Percentiles rank a stretch among this genome's conserved stretches.
Conservation (phyloP, 1,284 basidiomycete genomes). For the Crepidotus sp. region DNA sequence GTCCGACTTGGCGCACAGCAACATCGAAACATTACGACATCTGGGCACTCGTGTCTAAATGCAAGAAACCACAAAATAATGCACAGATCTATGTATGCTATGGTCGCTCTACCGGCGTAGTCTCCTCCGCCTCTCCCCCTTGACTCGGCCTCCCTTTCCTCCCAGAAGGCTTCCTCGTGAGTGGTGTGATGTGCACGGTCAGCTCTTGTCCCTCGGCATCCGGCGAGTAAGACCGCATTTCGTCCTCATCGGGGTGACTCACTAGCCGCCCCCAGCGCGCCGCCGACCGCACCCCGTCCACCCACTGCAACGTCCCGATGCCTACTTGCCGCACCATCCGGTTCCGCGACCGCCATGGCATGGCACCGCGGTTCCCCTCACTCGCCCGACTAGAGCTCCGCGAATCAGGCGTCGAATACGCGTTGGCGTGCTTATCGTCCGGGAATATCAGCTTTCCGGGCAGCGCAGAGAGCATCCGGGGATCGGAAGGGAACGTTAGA, state of each 20-base stretch:
- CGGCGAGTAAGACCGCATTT: constrained; percentile 17
- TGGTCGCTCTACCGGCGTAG: constrained; percentile 27
- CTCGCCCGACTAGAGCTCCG: constrained; percentile 33
- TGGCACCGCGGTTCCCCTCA: constrained; percentile 30
- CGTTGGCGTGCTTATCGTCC: constrained; percentile 28
- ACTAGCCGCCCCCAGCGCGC: constrained; percentile 34
- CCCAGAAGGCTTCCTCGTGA: constrained; percentile 60
- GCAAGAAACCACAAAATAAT: constrained; percentile 8
- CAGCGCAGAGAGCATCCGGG: constrained; percentile 65
- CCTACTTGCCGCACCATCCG: constrained; percentile 53
- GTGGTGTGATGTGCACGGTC: constrained; percentile 40
- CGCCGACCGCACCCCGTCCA: constrained; percentile 54
- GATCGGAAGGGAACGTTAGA: constrained; percentile 73
- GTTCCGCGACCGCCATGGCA: constrained; percentile 50
- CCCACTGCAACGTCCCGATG: constrained; percentile 50
- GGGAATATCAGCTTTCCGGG: constrained; percentile 38
- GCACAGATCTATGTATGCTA: constrained; percentile 13
- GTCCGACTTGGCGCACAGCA: neutral
- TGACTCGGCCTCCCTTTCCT: constrained; percentile 46
- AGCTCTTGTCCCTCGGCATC: constrained; percentile 20
- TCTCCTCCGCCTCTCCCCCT: constrained; percentile 35
- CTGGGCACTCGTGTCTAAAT: neutral
- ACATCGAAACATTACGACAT: neutral
- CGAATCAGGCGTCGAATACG: constrained; percentile 26
- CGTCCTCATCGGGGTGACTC: constrained; percentile 32